Percentiles rank a stretch among this genome's conserved stretches.
Evolutionary conservation across 495 filamentous ascomycete species (phyloP).

Genomic region (Penicillium atrosanguineum): DNA sequence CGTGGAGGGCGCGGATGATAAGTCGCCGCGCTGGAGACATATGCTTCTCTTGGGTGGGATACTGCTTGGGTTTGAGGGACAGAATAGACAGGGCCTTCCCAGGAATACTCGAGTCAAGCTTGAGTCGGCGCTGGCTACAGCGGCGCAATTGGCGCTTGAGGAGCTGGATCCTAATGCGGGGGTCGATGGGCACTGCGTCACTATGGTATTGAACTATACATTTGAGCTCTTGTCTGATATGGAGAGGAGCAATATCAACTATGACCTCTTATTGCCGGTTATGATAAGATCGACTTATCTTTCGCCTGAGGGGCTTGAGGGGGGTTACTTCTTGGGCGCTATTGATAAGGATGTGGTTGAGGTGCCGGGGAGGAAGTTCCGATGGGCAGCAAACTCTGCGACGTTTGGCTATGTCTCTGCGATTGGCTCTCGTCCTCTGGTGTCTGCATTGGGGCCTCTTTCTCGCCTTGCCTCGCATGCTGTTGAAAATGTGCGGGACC

Average conservation of each 20-base stretch:
- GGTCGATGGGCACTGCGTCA: slow-evolving; percentile 59
- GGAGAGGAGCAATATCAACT: slow-evolving; percentile 59
- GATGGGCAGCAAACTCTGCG: slow-evolving; percentile 63
- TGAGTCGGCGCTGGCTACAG: slow-evolving; percentile 73
- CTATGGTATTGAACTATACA: slow-evolving; percentile 72
- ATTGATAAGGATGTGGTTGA: slow-evolving; percentile 74
- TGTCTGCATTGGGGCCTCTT: slow-evolving; percentile 74
- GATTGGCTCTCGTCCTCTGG: slow-evolving; percentile 64
- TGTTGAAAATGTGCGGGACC: slow-evolving; percentile 61
- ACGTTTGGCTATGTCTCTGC: slow-evolving; percentile 57
- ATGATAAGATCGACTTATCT: slow-evolving; percentile 65
- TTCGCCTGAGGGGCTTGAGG: slow-evolving; percentile 72
- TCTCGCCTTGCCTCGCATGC: slow-evolving; percentile 74
- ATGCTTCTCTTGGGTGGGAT: slow-evolving; percentile 76
- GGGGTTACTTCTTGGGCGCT: slow-evolving; percentile 75
- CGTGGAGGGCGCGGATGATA: slow-evolving; percentile 78
- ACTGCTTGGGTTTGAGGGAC: slow-evolving; percentile 74
- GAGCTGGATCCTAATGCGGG: slow-evolving; percentile 48
- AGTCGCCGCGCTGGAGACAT: slow-evolving; percentile 86
- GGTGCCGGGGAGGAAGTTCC: slow-evolving; percentile 59
- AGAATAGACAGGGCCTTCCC: slow-evolving; percentile 62
- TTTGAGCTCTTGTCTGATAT: slow-evolving; percentile 70
- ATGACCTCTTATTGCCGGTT: slow-evolving; percentile 71
- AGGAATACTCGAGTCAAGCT: slow-evolving; percentile 64
- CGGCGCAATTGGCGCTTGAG: slow-evolving; percentile 72